phyloP scores from a whole-genome alignment of 805 yeast genomes.

The Lachancea cidri region DNA sequence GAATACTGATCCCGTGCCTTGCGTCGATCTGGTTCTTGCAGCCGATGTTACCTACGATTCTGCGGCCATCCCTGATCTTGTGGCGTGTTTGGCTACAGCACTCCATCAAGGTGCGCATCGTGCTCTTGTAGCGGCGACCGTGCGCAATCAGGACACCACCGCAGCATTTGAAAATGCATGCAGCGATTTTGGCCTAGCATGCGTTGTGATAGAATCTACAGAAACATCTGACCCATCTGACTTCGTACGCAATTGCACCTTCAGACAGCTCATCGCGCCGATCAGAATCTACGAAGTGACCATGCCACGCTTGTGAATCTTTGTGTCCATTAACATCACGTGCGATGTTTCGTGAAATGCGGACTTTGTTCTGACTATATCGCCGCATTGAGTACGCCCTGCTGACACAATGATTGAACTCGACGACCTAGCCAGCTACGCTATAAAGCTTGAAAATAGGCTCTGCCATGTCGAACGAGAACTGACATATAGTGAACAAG shows the following conservation, averaged over 20 bases:
- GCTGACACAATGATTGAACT: no score
- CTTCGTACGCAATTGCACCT: constrained; percentile 1
- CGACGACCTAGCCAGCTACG: no score
- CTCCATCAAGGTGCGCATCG: constrained; percentile 5
- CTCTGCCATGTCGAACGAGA: no score
- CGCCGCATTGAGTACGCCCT: no score
- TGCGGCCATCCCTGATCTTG: constrained; percentile 48
- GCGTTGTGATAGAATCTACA: constrained; percentile 21
- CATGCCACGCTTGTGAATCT: no score
- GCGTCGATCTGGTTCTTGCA: constrained; percentile 55
- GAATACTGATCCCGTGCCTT: constrained; percentile 41
- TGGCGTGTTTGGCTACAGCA: constrained; percentile 16
- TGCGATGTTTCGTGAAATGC: no score
- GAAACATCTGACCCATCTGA: neutral
- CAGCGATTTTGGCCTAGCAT: constrained; percentile 14
- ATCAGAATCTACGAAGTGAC: constrained; percentile 20
- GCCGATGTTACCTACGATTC: constrained; percentile 89
- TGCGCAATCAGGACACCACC: constrained; percentile 55
- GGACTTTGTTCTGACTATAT: no score
- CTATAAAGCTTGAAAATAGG: no score
- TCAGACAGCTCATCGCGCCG: constrained; percentile 20
- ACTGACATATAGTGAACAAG: no score
- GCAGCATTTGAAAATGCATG: constrained; percentile 39
- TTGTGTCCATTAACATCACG: no score
- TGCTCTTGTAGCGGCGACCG: constrained; percentile 65